Base-by-base conservation (phyloP, 805 yeast genomes). In the Hanseniaspora pseudoguilliermondii region DNA sequence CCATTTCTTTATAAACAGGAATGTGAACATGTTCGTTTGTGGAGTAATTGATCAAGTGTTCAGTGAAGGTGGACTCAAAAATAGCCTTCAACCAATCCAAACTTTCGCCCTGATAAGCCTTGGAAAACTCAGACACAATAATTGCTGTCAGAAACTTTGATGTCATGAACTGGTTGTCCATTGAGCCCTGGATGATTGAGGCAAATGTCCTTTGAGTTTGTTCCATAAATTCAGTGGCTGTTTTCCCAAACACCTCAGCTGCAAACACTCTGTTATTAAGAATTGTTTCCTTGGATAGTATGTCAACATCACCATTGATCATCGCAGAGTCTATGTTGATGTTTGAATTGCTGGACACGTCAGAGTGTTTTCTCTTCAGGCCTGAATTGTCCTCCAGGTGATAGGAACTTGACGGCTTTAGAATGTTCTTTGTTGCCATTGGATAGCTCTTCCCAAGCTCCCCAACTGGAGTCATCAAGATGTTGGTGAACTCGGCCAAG, bases 311-410 rank as follows among this genome's bases (percentile, higher is more conserved):
- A 63, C 98, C 98, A 47, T 81, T 78, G 57, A 85, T 79, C 67
- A 93, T 83, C 5, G 97, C 96, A 3, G 95, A 85, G 70, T 93
- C 99, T 58, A 93, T 90, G 65, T 91, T 89, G 52, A 88, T 83
- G 27, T 41, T 34, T 20, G 77, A 83, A 39, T 76, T 57, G 49
- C 64, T 84, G 3, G 84, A 84, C 7, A 54, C 53, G 42, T 64
- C 66, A 11, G 67, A 64, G 9, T 62, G 57, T 7, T 66, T 60
- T 58, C 72, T 66, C 50, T 69, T 69, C 48, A 62, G 63, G 13
- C 46, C 39, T 13, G 46, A 48, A 35, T 66, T 68, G 20, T 66
- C 62, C 53, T 64, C 66, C 27, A 69, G 50, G 57, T 66, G 66
- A 49, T 69, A 69, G 57, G 67, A 65, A 40, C 61, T 65, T 16